Evolutionary conservation across 2,329 filamentous ascomycete species (phyloP).

Genomic region (Diaporthe sp.): DNA sequence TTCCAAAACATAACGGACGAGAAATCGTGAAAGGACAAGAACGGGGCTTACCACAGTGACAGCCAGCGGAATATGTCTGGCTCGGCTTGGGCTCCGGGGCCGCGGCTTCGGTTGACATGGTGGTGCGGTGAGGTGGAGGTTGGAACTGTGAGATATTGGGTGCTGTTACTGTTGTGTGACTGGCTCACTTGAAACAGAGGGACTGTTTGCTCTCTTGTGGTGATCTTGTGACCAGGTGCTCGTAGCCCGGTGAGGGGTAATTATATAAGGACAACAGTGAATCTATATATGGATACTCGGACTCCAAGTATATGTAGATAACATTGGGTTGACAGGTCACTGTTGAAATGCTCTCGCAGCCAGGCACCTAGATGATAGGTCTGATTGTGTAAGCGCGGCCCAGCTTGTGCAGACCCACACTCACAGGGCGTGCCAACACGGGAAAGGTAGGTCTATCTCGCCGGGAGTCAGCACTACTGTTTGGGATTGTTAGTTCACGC

Average conservation of each 20-base stretch:
- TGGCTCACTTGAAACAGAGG: not conserved
- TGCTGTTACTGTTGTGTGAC: not conserved
- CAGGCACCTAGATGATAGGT: not conserved
- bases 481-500: not conserved
- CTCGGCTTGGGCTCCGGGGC: constrained; percentile 42
- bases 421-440: constrained; percentile 1
- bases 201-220: not conserved
- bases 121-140: constrained; percentile 28
- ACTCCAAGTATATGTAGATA: not conserved
- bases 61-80: constrained; percentile 60
- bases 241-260: not conserved
- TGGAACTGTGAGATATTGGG: not conserved
- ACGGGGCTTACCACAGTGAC: constrained; percentile 62
- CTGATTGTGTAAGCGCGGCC: constrained; percentile 4
- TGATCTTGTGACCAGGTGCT: not conserved
- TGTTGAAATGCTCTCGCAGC: not conserved
- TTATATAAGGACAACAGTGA: not conserved
- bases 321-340: not conserved
- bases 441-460: not conserved
- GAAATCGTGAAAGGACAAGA: no score
- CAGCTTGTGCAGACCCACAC: not conserved
- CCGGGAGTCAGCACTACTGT: constrained; percentile 10
- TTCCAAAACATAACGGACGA: no score
- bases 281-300: not conserved
- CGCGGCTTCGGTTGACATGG: constrained; percentile 33